These are phyloP conservation scores for Calonectria montana DNA, from an alignment of 2,329 filamentous ascomycete genomes.

Conservation along the genomic window DNA sequence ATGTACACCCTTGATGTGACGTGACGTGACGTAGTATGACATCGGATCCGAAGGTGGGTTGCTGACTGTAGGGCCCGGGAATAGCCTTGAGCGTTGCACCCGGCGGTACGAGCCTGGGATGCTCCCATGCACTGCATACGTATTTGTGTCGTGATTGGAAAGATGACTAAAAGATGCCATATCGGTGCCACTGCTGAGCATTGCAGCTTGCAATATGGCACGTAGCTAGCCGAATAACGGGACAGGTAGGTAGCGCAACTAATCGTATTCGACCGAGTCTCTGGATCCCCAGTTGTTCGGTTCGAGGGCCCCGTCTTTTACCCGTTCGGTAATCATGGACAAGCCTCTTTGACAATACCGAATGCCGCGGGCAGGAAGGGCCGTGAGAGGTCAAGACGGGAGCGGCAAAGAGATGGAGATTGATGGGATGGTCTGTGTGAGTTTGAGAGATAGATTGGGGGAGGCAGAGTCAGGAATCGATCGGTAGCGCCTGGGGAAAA, in stretches of 20 bases:
- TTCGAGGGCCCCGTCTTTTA: background rate
- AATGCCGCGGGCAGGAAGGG: conserved; percentile 1
- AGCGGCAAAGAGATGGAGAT: conserved; percentile 1
- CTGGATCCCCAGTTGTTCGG: conserved; percentile 3
- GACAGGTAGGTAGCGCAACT: background rate
- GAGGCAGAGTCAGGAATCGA: background rate
- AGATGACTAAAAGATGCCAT: background rate
- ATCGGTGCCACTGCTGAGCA: background rate
- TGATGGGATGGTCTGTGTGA: conserved; percentile 4
- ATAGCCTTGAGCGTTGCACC: background rate
- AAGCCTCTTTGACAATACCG: background rate
- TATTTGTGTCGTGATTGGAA: background rate
- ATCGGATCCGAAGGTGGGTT: background rate
- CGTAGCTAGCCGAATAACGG: background rate
- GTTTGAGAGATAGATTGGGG: background rate
- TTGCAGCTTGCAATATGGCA: background rate
- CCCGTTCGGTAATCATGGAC: background rate
- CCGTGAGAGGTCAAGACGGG: conserved; percentile 1
- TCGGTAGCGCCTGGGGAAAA: background rate
- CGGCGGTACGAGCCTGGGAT: background rate
- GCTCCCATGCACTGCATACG: background rate
- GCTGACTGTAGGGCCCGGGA: background rate
- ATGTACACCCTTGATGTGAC: background rate
- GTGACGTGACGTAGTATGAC: background rate
- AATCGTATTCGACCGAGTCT: conserved; percentile 1